Evolutionary conservation across 1,284 basidiomycete species (phyloP).

Genomic region (Hortiboletus rubellus): DNA sequence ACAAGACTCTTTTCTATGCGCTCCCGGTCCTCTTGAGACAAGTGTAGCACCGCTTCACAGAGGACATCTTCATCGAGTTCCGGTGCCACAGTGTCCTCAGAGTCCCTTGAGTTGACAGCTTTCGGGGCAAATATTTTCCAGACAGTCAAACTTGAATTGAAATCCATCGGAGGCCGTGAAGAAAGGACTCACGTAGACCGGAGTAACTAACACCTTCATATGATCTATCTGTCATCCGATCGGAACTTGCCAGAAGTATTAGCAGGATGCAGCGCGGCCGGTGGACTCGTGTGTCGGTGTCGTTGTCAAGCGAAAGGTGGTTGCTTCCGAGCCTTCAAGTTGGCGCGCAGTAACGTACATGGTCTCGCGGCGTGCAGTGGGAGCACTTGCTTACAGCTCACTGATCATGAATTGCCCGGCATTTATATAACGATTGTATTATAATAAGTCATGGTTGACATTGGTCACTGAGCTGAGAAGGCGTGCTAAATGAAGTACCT

Average conservation of each 20-base stretch:
- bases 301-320: neutral
- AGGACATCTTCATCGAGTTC: slow-evolving; percentile 1
- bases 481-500: slow-evolving; percentile 43
- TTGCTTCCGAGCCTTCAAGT: neutral
- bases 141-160: neutral
- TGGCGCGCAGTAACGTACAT: neutral
- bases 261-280: neutral
- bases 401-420: neutral
- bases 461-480: neutral
- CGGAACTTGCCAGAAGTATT: neutral
- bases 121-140: neutral
- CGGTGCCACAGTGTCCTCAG: slow-evolving; percentile 5
- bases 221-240: slow-evolving; percentile 10
- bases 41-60: neutral
- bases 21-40: slow-evolving; percentile 4
- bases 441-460: neutral
- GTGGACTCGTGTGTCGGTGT: neutral
- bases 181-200: slow-evolving; percentile 19
- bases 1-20: slow-evolving; percentile 20
- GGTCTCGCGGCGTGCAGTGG: neutral
- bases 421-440: neutral
- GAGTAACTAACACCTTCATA: slow-evolving; percentile 14
- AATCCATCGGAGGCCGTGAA: neutral
- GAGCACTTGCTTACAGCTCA: neutral
- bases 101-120: slow-evolving; percentile 7